Evolutionary conservation across 2,329 filamentous ascomycete species (phyloP), one percentile per base, ranked within the genome.

Genomic region (Penicillium sp.): DNA sequence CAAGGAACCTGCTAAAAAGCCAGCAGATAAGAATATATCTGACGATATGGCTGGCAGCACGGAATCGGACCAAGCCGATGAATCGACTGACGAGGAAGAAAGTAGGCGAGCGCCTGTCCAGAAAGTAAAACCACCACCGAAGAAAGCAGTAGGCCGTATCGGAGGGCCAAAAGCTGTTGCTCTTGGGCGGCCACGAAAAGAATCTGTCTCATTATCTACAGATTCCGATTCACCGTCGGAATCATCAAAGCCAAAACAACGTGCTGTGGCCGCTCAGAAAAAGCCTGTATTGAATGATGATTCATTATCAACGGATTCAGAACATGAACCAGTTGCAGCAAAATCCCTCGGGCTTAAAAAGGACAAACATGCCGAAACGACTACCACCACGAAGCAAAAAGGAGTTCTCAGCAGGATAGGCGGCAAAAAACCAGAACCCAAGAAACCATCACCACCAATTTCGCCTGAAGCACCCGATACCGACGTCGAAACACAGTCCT

Each of bases 401-500:
- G 47, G 52, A 20, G 55, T 28, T 9, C 57, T 68, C 6, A 62
- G 65, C 14, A 57, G 57, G n/a, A 68, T 68, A 28, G 65, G 65
- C 7, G 63, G 62, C 47, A 64, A 57, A 50, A 63, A 59, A 33
- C 18, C 35, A 28, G 47, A 47, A 6, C 50, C 45, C 16, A 46
- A 55, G 43, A 24, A 50, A 18, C 49, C 8, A 23, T 21, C 23
- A 18, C 20, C 12, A 23, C 18, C 40, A 18, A n/a, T 49, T 14
- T 9, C 55, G n/a, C 30, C n/a, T 28, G 55, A 56, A 14, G 23
- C 47, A 2, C 24, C 30, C 20, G 42, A 21, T 3, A 14, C 18
- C n/a, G 46, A 18, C 16, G n/a, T 48, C 20, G 7, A 35, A 9
- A 50, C 11, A 33, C 52, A 42, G 18, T 12, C 42, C 33, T 14